Base-by-base conservation (phyloP, 257 asterid genomes). In the Verbascum thapsus region DNA sequence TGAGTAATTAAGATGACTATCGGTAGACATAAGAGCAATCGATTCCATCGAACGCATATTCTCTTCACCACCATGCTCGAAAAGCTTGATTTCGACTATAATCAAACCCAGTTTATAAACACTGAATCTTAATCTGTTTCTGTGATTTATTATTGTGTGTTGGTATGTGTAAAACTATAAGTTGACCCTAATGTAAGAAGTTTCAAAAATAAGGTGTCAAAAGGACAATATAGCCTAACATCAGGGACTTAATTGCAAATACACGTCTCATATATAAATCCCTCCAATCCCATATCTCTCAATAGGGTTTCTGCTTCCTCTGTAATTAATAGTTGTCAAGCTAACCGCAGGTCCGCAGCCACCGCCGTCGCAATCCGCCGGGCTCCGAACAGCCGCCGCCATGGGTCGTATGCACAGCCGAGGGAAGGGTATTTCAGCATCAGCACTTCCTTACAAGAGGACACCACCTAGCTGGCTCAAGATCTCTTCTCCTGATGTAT, bases 371-470 rank as follows among this genome's bases (percentile, higher is more conserved):
- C 68, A 4, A 22, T 35, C 66, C 72, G 58, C 53, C 68, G 72
- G 48, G 61, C 63, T 12, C 51, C 40, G 50, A 72, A 15, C 44
- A 59, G 7, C 72, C 59, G 74, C 72, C 58, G 57, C 68, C 84
- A 84, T 84, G 91, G 96, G 94, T 70, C 96, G 96, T 69, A 89
- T 89, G 96, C 96, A 89, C 82, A 89, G 96, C 71, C 49, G 89
- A 72, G 96, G 96, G 96, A 88, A 88, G 85, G 96, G 95, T 74
- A 84, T 89, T 57, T 86, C 94, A 41, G 92, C 91, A 12, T 86
- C 94, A 11, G 96, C 96, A 4, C 84, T 84, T 57, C 96, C 95
- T 1, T 88, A 88, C 83, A 86, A 86, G 90, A 82, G 96, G 73
- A 81, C 90, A 64, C 85, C 95, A 15, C 96, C 96, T 2, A 83